A percentile compares a stretch with the other conserved stretches of the same genome.
Conservation (phyloP, 768 basidiomycete genomes). For the Kwoniella sp. region DNA sequence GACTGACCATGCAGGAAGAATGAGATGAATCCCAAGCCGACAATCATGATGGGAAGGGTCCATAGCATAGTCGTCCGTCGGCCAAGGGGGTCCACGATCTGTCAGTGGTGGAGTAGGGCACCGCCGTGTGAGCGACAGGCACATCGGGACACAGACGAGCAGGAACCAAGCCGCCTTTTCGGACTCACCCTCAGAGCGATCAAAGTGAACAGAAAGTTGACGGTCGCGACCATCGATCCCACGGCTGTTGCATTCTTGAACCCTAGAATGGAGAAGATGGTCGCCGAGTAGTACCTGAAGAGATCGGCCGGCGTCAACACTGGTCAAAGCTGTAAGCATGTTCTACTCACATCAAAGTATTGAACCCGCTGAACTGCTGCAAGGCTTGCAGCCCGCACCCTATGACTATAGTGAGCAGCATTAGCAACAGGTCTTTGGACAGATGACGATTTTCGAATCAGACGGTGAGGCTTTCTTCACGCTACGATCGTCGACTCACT, state of each 20-base stretch:
- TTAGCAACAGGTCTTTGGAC: too few relatives aligned
- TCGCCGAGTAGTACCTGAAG: conserved; percentile 64
- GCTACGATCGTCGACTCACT: conserved; percentile 62
- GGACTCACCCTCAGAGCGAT: conserved; percentile 62
- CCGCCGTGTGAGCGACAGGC: not conserved
- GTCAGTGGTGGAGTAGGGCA: conserved; percentile 54
- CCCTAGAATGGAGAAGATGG: conserved; percentile 76
- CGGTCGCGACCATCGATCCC: conserved; percentile 74
- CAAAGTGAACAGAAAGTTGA: conserved; percentile 77
- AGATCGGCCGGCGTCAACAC: not conserved
- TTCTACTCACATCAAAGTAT: conserved; percentile 65
- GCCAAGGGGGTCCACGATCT: conserved; percentile 70
- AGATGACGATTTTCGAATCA: too few relatives aligned
- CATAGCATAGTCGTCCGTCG: conserved; percentile 70
- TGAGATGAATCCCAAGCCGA: conserved; percentile 67
- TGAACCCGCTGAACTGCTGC: conserved; percentile 83
- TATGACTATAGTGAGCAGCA: conserved; percentile 59
- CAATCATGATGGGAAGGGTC: conserved; percentile 73
- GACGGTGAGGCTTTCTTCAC: not conserved
- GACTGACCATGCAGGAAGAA: conserved; percentile 69
- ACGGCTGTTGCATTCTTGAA: conserved; percentile 81
- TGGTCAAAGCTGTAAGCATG: too few relatives aligned
- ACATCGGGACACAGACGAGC: not conserved
- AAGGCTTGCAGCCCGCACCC: conserved; percentile 79
- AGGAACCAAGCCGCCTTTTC: not conserved